Conservation (phyloP, 1,139 yeast genomes). For the Kazachstania sp. region DNA sequence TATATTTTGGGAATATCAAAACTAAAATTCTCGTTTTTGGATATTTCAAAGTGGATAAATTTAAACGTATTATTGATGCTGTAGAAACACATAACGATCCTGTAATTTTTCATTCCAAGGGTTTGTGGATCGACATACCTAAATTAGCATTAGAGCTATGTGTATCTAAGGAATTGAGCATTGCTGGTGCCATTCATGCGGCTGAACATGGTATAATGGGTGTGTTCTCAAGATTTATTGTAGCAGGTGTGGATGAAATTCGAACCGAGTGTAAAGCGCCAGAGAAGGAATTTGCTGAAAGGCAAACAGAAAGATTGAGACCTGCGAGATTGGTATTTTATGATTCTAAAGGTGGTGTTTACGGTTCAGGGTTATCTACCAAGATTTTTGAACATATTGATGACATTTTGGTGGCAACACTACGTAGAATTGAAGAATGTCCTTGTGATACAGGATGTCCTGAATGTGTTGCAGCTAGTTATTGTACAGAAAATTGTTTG, state of each 20-base stretch:
- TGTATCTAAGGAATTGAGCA: slow-evolving; percentile 46
- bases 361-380: slow-evolving; percentile 70
- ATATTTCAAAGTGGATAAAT: slow-evolving; percentile 73
- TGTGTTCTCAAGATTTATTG: slow-evolving; percentile 58
- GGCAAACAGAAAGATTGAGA: slow-evolving; percentile 59
- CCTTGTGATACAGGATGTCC: slow-evolving; percentile 87
- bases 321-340: slow-evolving; percentile 82
- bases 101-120: slow-evolving; percentile 55
- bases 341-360: slow-evolving; percentile 71
- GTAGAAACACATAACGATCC: slow-evolving; percentile 93
- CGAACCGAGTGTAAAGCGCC: slow-evolving; percentile 96
- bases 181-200: slow-evolving; percentile 94
- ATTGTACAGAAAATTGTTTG: slow-evolving; percentile 70
- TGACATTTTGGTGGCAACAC: slow-evolving; percentile 51
- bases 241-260: slow-evolving; percentile 63
- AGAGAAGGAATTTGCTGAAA: slow-evolving; percentile 77
- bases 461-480: slow-evolving; percentile 61
- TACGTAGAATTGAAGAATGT: slow-evolving; percentile 53
- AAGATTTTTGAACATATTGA: slow-evolving; percentile 75
- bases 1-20: slow-evolving; percentile 64
- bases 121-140: slow-evolving; percentile 89
- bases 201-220: slow-evolving; percentile 87
- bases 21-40: slow-evolving; percentile 81
- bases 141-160: slow-evolving; percentile 49
- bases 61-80: slow-evolving; percentile 75